Percentiles rank a stretch among this genome's conserved stretches.
These are phyloP conservation scores for Paramecium biaurelia DNA, from an alignment of 73 alveolate genomes.

Conservation along the genomic window DNA sequence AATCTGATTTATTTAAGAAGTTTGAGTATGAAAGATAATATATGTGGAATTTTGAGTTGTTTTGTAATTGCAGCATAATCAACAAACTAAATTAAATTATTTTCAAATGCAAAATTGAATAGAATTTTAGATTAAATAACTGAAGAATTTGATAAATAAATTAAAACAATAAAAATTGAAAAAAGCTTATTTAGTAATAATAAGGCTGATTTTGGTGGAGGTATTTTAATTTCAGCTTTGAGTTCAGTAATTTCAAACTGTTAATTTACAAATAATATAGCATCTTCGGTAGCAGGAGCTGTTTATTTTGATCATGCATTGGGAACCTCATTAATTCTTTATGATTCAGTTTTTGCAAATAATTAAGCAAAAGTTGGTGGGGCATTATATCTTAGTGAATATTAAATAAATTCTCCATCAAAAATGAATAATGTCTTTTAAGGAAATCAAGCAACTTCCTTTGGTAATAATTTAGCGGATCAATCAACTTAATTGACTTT, in stretches of 20 bases:
- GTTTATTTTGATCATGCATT: background rate
- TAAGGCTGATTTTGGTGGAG: background rate
- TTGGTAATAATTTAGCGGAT: background rate
- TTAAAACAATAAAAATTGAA: background rate
- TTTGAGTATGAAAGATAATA: background rate
- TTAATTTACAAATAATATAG: background rate
- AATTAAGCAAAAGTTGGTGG: background rate
- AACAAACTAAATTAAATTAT: background rate
- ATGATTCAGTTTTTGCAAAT: background rate
- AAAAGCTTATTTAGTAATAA: background rate
- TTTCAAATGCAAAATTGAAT: background rate
- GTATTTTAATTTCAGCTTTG: background rate
- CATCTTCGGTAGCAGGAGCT: background rate
- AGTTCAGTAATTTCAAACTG: background rate
- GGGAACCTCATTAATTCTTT: background rate
- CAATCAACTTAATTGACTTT: background rate
- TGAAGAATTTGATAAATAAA: background rate
- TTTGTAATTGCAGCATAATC: background rate
- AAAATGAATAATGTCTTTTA: background rate
- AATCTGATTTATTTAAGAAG: background rate
- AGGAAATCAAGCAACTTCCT: background rate
- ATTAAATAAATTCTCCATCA: background rate
- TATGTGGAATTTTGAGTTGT: background rate
- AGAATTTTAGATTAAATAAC: background rate
- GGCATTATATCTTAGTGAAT: background rate